phyloP scores from a whole-genome alignment of 805 yeast species.

The Kluyveromyces nonfermentans region DNA sequence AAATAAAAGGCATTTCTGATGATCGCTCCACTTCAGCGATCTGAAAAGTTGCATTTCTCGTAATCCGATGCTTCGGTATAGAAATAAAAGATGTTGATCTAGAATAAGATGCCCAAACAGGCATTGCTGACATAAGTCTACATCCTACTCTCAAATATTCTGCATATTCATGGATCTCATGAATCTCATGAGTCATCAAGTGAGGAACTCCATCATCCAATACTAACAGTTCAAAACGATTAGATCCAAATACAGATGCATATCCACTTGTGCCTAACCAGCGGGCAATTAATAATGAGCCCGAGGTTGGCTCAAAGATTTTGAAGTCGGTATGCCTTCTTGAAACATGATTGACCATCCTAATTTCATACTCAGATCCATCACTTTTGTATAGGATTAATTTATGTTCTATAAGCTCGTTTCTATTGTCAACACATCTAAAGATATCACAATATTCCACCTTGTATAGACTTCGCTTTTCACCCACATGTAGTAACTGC shows the following conservation, averaged over 20 bases:
- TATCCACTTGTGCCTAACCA: constrained; percentile 35
- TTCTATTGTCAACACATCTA: constrained; percentile 15
- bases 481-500: constrained; percentile 4
- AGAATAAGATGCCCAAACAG: constrained; percentile 25
- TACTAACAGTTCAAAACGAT: constrained; percentile 27
- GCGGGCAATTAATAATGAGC: constrained; percentile 27
- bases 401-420: constrained; percentile 21
- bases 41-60: constrained; percentile 17
- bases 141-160: constrained; percentile 4
- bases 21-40: constrained; percentile 12
- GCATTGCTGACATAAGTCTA: constrained; percentile 18
- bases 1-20: constrained; percentile 18
- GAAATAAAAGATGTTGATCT: constrained; percentile 16
- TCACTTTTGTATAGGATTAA: constrained; percentile 24
- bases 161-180: constrained; percentile 10
- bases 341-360: constrained; percentile 25
- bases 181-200: constrained; percentile 16
- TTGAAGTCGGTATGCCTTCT: constrained; percentile 26
- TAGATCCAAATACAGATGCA: constrained; percentile 29
- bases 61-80: constrained; percentile 23
- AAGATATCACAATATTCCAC: constrained; percentile 28
- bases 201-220: constrained; percentile 29
- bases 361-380: constrained; percentile 15
- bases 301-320: constrained; percentile 9
- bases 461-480: constrained; percentile 14